Evolutionary conservation across 306 rosid species (phyloP).

Genomic region (Fagus sylvatica): DNA sequence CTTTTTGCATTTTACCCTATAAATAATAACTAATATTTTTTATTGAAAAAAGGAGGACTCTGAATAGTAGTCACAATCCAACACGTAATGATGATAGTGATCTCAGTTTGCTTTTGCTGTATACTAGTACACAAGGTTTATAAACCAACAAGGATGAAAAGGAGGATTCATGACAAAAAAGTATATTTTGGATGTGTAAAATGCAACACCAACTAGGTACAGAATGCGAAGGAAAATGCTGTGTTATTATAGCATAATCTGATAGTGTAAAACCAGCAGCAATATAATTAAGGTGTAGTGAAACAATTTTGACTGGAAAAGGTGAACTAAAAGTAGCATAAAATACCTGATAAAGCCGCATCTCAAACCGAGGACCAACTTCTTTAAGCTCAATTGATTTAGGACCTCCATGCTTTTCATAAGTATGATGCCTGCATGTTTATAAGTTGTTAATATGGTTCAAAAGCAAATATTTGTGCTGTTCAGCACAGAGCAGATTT

Average conservation of each 20-base stretch:
- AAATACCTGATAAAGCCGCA: conserved; percentile 71
- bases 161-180: background rate
- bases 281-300: too few relatives aligned
- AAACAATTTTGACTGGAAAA: background rate
- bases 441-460: conserved; percentile 6
- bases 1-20: too few relatives aligned
- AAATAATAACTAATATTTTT: too few relatives aligned
- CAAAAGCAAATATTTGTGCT: background rate
- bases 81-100: background rate
- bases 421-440: conserved; percentile 74
- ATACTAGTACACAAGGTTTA: background rate
- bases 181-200: background rate
- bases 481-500: background rate
- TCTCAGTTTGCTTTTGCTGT: background rate
- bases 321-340: conserved; percentile 15
- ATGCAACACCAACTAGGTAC: background rate
- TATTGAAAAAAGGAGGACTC: too few relatives aligned
- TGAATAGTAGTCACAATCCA: too few relatives aligned
- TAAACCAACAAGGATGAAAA: background rate
- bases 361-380: conserved; percentile 93
- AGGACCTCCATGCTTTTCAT: conserved; percentile 78
- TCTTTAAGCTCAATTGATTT: conserved; percentile 84
- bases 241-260: background rate
- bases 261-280: background rate
- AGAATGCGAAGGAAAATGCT: background rate